Evolutionary conservation across 176 grass and related monocot species (phyloP), one percentile per base, ranked within the genome.

Genomic region (Oryza longistaminata): DNA sequence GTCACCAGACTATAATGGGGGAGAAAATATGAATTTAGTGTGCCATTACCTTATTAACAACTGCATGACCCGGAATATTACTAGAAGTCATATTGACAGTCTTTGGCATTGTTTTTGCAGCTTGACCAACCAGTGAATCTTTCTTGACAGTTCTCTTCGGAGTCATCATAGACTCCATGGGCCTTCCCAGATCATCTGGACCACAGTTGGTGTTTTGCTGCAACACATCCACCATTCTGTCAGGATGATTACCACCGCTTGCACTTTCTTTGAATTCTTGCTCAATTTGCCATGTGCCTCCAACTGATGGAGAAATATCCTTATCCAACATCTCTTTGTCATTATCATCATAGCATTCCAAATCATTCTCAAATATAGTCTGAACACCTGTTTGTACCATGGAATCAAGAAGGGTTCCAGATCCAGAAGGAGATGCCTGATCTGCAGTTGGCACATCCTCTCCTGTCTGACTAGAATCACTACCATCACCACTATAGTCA

Each of bases 401-500:
- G 66, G 79, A 73, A 87, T 82, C 61, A 87, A 81, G 5, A 33
- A 61, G 73, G 68, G 66, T 74, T 89, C 43, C 70, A 72, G 75
- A 86, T 77, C 84, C 93, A 86, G 74, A 71, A 45, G 75, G 35
- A 33, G 62, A 68, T 88, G 76, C 81, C 29, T 78, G 40, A 73
- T 92, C 74, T 75, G 83, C 77, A 70, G 70, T 44, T 68, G 78
- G 73, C 84, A 85, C 90, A 39, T 81, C 81, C 85, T 96, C 96
- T 81, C 88, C 89, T 78, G 90, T 90, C 77, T 99, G 90, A 79
- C 94, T 95, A 87, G 96, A 99, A 88, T 90, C 87, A 64, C 93
- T 99, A n/a, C 91, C 96, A 71, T 99, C 96, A 11, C 93, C 88
- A 85, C 78, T 86, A 68, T 99, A 99, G 13, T 93, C 96, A 72